Evolutionary conservation across 2,329 filamentous ascomycete genomes (phyloP), one percentile per base, ranked within the genome.

Genomic region (Alternaria triticimaculans): DNA sequence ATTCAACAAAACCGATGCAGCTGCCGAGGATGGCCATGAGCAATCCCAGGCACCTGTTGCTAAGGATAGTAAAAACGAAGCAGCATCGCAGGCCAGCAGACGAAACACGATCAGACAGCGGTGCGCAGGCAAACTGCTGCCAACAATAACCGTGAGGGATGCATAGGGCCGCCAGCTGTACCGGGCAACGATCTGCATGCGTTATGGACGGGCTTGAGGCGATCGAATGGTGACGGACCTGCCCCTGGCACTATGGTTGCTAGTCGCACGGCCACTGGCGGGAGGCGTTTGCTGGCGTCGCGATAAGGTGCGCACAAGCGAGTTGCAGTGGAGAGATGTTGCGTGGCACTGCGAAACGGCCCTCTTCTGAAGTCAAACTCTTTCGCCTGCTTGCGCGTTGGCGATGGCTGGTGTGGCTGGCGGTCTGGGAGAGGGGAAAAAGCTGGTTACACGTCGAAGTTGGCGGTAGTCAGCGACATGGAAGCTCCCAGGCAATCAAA

Each of bases 271-370:
- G 54, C 58, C 51, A 51, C 55, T 63, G 56, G 54, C 56, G 61
- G 66, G 57, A 57, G 59, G 58, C 59, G 59, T 63, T 56, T 59
- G 59, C 56, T 69, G 64, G 67, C 53, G 63, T 21, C 58, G 50
- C 63, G 67, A 68, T 66, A 69, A 66, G 65, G 25, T 64, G 56
- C 37, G 30, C 48, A 55, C 54, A 58, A 58, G 61, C 64, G 63
- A 61, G 58, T 23, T 18, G 65, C 50, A 44, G 63, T 60, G 58
- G 65, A 63, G 64, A 45, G 21, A 37, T 54, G 60, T 63, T 67
- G 67, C 67, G 67, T 69, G 65, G 67, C 64, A 67, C 66, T 11
- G 54, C 53, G 33, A 50, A 46, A n/a, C 54, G 48, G 46, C 3
- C 46, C 10, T 28, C 25, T 18, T 41, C n/a, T 20, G 46, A 30